Evolutionary conservation across 129 eudicot species (phyloP).

Genomic region (Flaveria ramosissima): DNA sequence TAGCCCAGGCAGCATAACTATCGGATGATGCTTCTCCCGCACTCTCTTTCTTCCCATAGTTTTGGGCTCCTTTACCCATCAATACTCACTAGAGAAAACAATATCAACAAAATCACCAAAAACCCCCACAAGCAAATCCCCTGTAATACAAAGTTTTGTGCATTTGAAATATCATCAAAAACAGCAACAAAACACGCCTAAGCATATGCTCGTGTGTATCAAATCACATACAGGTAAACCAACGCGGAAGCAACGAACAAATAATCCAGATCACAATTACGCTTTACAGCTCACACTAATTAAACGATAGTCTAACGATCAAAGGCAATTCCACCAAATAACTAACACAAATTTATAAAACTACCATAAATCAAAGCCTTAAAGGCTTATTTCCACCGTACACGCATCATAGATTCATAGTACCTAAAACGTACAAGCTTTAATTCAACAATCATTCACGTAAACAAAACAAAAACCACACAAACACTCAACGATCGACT

Average conservation of each 20-base stretch:
- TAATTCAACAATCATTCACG: background rate
- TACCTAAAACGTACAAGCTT: conserved; percentile 4
- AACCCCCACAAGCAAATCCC: conserved; percentile 26
- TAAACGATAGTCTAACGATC: conserved; percentile 10
- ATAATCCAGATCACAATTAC: background rate
- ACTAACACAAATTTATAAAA: conserved; percentile 9
- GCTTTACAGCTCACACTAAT: background rate
- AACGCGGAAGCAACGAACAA: background rate
- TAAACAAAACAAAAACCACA: conserved; percentile 6
- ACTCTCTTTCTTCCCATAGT: conserved; percentile 47
- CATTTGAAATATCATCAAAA: conserved; percentile 5
- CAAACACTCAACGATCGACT: conserved; percentile 19
- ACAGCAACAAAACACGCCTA: background rate
- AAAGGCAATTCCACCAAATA: background rate
- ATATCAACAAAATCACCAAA: conserved; percentile 19
- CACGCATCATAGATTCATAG: conserved; percentile 11
- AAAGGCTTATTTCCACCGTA: background rate
- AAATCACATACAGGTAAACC: background rate
- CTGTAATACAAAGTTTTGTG: conserved; percentile 3
- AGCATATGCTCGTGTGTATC: too few species aligned
- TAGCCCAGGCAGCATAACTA: conserved; percentile 63
- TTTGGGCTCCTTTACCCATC: conserved; percentile 79
- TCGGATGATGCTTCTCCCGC: conserved; percentile 35
- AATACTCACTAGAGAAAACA: conserved; percentile 27
- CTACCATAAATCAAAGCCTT: background rate